Evolutionary conservation across 345 rosid species (phyloP), one percentile per base, ranked within the genome.

Genomic region (Euphorbia peplus): DNA sequence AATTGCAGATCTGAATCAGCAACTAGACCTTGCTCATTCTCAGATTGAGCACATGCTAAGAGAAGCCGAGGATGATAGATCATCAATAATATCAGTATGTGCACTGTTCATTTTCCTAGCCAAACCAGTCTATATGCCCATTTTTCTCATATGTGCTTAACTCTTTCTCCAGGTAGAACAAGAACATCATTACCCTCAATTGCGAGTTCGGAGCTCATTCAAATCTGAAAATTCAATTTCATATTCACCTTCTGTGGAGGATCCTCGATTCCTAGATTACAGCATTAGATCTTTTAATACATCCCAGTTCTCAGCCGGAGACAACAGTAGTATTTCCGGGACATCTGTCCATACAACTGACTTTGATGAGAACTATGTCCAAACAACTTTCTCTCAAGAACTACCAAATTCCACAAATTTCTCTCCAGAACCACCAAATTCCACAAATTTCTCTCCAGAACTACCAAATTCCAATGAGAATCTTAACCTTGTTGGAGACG

Each of bases 201-300:
- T 90, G 72, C 83, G 87, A 28, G 83, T 95, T 75, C 79, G 85
- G 48, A 78, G 70, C 60, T 85, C 97, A 35, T 88, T 87, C 87
- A 89, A 79, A 66, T 83, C 80, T 64, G 88, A 78, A 41, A 72
- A 57, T 68, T 72, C 80, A 24, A 66, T 71, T 66, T 76, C 85
- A 52, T 70, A 73, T 58, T 74, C 81, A 66, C 81, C 84, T 41
- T 57, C 69, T 58, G 63, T 78, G 26, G 83, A 69, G 46, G 85
- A 79, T 64, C 83, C 81, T 37, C 78, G 41, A 7, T 63, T 70
- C 60, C 26, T 79, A 18, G 75, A 74, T 66, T 64, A 65, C 53
- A 66, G 79, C 60, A 44, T 60, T 54, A 60, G 83, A 72, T 67
- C 85, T 50, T 78, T 76, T 56, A 73, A 78, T 69, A 77, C 82